Evolutionary conservation across 2,329 filamentous ascomycete species (phyloP).

Genomic region (Epichloe hybrida): DNA sequence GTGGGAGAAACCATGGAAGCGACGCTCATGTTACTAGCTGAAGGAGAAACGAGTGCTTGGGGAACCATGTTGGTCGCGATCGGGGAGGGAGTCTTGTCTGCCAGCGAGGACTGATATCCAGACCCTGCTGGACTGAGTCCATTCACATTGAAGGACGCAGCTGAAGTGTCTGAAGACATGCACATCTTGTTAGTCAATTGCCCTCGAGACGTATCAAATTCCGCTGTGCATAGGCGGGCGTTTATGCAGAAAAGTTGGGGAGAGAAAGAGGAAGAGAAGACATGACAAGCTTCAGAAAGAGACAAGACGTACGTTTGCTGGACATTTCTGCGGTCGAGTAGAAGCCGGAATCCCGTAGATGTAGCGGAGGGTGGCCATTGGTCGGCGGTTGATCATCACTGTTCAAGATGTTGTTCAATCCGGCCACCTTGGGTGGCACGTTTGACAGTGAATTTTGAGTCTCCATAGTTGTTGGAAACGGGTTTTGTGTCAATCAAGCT

Average conservation of each 20-base stretch:
- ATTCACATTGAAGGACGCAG: slow-evolving; percentile 25
- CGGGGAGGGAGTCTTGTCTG: slow-evolving; percentile 51
- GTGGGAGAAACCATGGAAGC: slow-evolving; percentile 51
- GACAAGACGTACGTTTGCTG: slow-evolving; percentile 25
- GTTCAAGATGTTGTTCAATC: slow-evolving; percentile 26
- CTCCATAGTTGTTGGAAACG: slow-evolving; percentile 7
- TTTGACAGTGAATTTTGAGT: slow-evolving; percentile 7
- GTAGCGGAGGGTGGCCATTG: slow-evolving; percentile 16
- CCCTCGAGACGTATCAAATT: too few relatives aligned
- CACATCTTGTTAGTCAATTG: slow-evolving; percentile 1
- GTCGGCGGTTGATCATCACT: slow-evolving; percentile 18
- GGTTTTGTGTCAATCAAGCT: neutral
- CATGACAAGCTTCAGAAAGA: neutral
- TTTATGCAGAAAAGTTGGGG: neutral
- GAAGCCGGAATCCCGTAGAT: slow-evolving; percentile 29
- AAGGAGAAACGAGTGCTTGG: slow-evolving; percentile 41
- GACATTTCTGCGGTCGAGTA: slow-evolving; percentile 30
- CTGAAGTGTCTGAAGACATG: slow-evolving; percentile 21
- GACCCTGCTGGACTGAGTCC: slow-evolving; percentile 29
- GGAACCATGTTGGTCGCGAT: slow-evolving; percentile 36
- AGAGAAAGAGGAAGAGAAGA: slow-evolving; percentile 1
- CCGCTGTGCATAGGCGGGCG: too few relatives aligned
- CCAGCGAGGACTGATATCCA: slow-evolving; percentile 35
- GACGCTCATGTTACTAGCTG: slow-evolving; percentile 49
- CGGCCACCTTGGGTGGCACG: slow-evolving; percentile 19